A percentile compares a stretch with the other conserved stretches of the same genome.
phyloP scores from a whole-genome alignment of 768 basidiomycete genomes.

The Boletus rufocinnamomeus region DNA sequence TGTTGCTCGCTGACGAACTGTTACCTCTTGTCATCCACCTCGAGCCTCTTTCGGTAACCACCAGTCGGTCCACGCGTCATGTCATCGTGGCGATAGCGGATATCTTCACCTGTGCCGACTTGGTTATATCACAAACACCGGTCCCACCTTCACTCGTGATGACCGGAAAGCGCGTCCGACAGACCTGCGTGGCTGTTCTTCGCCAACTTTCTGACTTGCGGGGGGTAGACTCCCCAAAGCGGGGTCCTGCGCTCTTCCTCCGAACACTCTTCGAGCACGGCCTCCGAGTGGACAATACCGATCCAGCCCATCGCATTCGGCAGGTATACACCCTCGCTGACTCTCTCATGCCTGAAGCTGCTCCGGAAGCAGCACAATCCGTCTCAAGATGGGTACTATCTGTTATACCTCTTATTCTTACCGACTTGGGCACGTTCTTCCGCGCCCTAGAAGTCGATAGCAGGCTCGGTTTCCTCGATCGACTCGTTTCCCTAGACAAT shows the following conservation, averaged over 20 bases:
- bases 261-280: constrained; percentile 57
- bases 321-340: constrained; percentile 62
- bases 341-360: constrained; percentile 48
- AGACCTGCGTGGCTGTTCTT: constrained; percentile 54
- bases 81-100: constrained; percentile 50
- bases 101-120: constrained; percentile 55
- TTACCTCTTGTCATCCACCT: constrained; percentile 53
- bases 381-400: constrained; percentile 49
- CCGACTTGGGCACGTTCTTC: constrained; percentile 58
- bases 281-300: constrained; percentile 39
- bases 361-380: constrained; percentile 29
- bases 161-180: constrained; percentile 43
- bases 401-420: constrained; percentile 59
- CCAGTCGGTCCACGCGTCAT: constrained; percentile 49
- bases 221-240: constrained; percentile 36
- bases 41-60: constrained; percentile 47
- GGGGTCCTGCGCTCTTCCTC: constrained; percentile 54
- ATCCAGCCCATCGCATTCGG: constrained; percentile 57
- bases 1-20: constrained; percentile 55
- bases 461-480: constrained; percentile 52
- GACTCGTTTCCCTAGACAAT: constrained; percentile 57
- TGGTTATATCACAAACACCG: constrained; percentile 44
- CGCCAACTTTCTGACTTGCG: constrained; percentile 37
- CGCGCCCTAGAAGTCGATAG: constrained; percentile 56
- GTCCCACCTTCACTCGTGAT: constrained; percentile 22